Conservation (phyloP, 139 green algal species). For the Picochlorum sp. region DNA sequence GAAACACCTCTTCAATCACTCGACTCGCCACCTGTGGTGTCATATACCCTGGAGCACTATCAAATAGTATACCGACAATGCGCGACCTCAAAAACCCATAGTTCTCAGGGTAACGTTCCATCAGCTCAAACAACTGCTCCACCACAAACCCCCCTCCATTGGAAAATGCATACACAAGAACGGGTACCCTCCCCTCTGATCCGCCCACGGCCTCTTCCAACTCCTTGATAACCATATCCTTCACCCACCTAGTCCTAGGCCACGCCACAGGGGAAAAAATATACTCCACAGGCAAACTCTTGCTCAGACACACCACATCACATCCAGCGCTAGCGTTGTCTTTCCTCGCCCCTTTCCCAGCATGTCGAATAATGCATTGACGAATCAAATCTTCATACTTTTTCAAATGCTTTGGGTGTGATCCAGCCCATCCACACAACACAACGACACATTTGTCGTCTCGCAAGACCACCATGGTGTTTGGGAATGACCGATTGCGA, state of each 20-base stretch:
- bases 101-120: not conserved
- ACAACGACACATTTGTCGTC: not conserved
- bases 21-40: not conserved
- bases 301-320: slow-evolving; percentile 11
- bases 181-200: not conserved
- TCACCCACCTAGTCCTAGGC: slow-evolving; percentile 4
- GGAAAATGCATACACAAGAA: slow-evolving; percentile 23
- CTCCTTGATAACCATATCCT: slow-evolving; percentile 3
- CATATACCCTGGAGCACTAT: slow-evolving; percentile 17
- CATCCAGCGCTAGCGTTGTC: not conserved
- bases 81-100: not conserved
- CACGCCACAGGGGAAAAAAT: slow-evolving; percentile 11
- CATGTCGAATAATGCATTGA: too few relatives aligned
- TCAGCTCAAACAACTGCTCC: slow-evolving; percentile 14
- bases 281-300: not conserved
- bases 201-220: not conserved
- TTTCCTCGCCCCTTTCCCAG: not conserved
- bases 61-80: slow-evolving; percentile 11
- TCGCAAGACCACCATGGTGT: too few relatives aligned
- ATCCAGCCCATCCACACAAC: slow-evolving; percentile 12
- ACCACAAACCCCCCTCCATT: slow-evolving; percentile 24
- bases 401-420: not conserved
- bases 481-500: too few relatives aligned
- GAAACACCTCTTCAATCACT: not conserved
- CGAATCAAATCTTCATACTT: slow-evolving; percentile 11